phyloP scores from a whole-genome alignment of 2,329 filamentous ascomycete species.

The Aureobasidium leucospermi region DNA sequence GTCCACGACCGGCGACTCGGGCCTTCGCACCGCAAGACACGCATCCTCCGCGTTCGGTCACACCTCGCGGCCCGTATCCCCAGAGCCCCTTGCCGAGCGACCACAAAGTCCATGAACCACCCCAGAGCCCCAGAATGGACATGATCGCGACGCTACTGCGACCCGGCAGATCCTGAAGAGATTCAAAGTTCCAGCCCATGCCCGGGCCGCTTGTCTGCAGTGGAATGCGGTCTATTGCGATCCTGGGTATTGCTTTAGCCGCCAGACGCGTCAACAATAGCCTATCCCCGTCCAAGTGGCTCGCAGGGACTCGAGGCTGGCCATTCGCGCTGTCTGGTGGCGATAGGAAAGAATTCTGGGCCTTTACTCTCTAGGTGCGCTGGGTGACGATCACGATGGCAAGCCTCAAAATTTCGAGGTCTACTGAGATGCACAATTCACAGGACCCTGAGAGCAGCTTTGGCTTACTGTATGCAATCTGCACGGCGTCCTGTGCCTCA shows the following conservation, averaged over 20 bases:
- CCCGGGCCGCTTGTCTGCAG: neutral
- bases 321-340: neutral
- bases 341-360: neutral
- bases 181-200: neutral
- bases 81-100: neutral
- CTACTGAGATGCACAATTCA: neutral
- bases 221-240: neutral
- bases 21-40: neutral
- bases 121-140: neutral
- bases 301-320: neutral
- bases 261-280: conserved; percentile 9
- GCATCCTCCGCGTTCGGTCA: neutral
- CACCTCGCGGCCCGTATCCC: neutral
- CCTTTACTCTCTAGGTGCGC: neutral
- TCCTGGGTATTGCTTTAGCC: conserved; percentile 3
- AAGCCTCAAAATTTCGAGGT: no score
- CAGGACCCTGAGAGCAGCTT: neutral
- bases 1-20: neutral
- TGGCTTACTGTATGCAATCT: neutral
- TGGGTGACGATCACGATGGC: no score
- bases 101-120: neutral
- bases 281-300: neutral
- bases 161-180: neutral
- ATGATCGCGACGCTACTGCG: conserved; percentile 5
- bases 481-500: neutral